phyloP scores from a whole-genome alignment of 371 early-diverging fungal species.

The Mortierella sp. region DNA sequence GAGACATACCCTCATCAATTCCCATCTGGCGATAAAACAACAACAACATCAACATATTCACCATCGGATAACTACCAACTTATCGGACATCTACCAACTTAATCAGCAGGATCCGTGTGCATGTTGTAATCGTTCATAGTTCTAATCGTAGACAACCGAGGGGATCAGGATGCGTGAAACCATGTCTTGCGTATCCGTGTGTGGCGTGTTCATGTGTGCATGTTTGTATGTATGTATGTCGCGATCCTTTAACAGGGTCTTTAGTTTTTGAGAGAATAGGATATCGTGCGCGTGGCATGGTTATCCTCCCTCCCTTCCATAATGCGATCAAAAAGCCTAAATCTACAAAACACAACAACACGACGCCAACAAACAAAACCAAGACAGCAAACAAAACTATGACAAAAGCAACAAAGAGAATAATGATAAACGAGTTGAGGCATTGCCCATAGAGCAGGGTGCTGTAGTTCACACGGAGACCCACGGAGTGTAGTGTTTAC shows the following conservation, averaged over 20 bases:
- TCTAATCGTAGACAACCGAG: no score
- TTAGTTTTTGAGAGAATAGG: not conserved
- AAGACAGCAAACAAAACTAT: not conserved
- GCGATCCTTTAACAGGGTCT: not conserved
- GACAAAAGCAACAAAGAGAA: not conserved
- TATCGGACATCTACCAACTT: not conserved
- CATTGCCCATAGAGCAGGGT: not conserved
- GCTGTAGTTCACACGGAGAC: slow-evolving; percentile 7
- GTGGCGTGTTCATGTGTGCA: not conserved
- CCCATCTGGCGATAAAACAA: not conserved
- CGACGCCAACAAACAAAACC: not conserved
- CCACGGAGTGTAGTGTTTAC: not conserved
- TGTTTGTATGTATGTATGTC: not conserved
- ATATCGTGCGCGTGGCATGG: slow-evolving; percentile 8
- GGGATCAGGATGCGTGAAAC: not conserved
- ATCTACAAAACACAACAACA: not conserved
- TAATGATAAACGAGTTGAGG: not conserved
- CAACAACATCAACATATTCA: not conserved
- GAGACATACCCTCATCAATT: no score
- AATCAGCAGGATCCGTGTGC: slow-evolving; percentile 5
- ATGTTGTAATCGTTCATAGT: no score
- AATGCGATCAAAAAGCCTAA: not conserved
- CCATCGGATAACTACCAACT: not conserved
- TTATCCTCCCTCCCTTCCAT: not conserved
- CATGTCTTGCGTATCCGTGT: not conserved